phyloP scores from a whole-genome alignment of 495 filamentous ascomycete genomes.

The Trichocladium antarcticum region DNA sequence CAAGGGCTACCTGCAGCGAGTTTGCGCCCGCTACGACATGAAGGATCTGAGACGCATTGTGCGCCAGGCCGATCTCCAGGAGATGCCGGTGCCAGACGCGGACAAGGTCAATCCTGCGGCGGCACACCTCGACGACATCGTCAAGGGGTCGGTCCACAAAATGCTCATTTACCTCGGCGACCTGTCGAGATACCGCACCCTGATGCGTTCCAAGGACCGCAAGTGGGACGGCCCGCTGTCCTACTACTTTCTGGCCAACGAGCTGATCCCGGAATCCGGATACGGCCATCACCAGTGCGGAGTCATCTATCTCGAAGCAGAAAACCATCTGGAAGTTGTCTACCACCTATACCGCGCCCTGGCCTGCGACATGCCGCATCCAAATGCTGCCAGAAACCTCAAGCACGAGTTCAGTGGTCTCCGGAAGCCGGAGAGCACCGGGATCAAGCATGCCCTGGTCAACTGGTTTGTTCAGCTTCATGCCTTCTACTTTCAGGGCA shows the following conservation, averaged over 20 bases:
- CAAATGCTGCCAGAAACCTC: conserved; percentile 60
- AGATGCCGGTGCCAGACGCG: conserved; percentile 26
- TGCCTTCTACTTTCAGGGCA: conserved; percentile 67
- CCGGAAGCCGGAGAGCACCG: conserved; percentile 18
- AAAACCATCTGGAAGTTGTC: conserved; percentile 66
- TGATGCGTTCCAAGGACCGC: conserved; percentile 44
- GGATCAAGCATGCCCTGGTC: conserved; percentile 39
- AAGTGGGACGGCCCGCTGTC: conserved; percentile 72
- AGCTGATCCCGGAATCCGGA: conserved; percentile 67
- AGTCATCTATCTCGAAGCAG: conserved; percentile 65
- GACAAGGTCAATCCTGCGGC: conserved; percentile 33
- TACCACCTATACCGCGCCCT: conserved; percentile 84
- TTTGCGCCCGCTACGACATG: conserved; percentile 64
- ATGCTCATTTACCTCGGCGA: conserved; percentile 82
- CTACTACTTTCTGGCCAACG: conserved; percentile 74
- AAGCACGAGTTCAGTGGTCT: conserved; percentile 66
- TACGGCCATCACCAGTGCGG: conserved; percentile 80
- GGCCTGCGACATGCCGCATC: conserved; percentile 59
- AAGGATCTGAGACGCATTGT: conserved; percentile 62
- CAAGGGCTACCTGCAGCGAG: conserved; percentile 64
- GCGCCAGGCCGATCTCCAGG: conserved; percentile 51
- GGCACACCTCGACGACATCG: conserved; percentile 40
- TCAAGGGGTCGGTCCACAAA: conserved; percentile 68
- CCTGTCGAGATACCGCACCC: conserved; percentile 69
- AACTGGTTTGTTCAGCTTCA: conserved; percentile 85